Evolutionary conservation across 805 yeast species (phyloP), one percentile per base, ranked within the genome.

Genomic region (Komagataella pastoris): DNA sequence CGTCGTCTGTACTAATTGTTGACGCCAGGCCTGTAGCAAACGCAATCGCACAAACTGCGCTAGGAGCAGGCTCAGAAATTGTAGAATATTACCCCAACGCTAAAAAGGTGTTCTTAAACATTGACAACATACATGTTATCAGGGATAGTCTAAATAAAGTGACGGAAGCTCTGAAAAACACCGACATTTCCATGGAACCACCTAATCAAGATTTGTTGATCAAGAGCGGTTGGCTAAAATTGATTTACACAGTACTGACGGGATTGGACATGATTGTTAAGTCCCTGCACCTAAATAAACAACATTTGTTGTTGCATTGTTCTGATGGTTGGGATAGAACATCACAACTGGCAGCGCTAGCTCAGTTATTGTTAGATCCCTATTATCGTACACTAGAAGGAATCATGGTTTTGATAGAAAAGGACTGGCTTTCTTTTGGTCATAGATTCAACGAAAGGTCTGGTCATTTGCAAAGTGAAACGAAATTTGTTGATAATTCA

Each of bases 241-340:
- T 88, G 54, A 68, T 88, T 2, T 72, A 81, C 8, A 73, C 84
- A 18, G 72, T 91, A 43, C 65, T 93, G 49, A 81, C 81, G 49
- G 83, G 95, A 0, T 84, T 89, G 0, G 90, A 86, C 52, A 74
- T 85, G 43, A 77, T 93, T 48, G 80, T 85, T 23, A 84, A 88
- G 60, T 85, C 91, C n/a, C 75, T 93, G 19, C 86, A 87, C 51
- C 78, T 83, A 58, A 88, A 88, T 64, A 80, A 82, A 55, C 85
- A 93, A 17, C 95, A 91, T 63, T 75, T 91, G 3, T 63, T 93
- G 7, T 76, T 93, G 6, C 99, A 93, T 68, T 93, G 99, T 64
- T 88, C 97, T 0, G 99, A 93, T 69, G 99, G 99, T 1, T 93
- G 99, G 99, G 99, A 93, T 63, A 72, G 99, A 53, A 93, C 99